Evolutionary conservation across 495 filamentous ascomycete genomes (phyloP), one percentile per base, ranked within the genome.

Genomic region (Copromyces sp.): DNA sequence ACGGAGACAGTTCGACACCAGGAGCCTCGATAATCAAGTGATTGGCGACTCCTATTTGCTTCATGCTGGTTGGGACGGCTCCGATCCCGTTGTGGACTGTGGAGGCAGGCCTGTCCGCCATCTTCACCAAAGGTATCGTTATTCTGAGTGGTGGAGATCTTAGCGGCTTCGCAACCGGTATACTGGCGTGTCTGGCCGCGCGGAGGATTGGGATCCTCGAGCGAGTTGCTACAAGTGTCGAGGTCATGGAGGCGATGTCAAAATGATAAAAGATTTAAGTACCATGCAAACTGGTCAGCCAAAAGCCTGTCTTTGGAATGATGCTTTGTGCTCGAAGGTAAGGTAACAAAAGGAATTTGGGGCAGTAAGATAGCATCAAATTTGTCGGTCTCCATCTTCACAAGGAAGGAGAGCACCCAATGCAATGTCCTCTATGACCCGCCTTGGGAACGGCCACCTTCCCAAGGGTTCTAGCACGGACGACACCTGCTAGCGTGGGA

Each of bases 11-110:
- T 2, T 79, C 71, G 53, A 89, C 83, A 32, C 86, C 86, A 2
- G 82, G 35, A 9, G 80, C 82, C 12, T 83, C 83, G 68, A 84
- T 83, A 75, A 89, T 82, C 73, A 82, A 79, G 11, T 78, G 87
- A 74, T 84, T 86, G 72, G 84, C 83, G 70, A 89, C 82, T 0
- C 74, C 75, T n/a, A 79, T 68, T 9, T 76, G 77, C 32, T 73
- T 73, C 45, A 78, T 72, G 41, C 45, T 70, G 14, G 69, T 41
- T 4, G 39, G 24, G 35, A 24, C 53, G 9, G 47, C 32, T 39
- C 7, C 53, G 14, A 37, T 32, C 29, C 29, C 53, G 7, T 65
- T 65, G 14, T 29, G 53, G 14, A 65, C 53, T 8, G 53, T 65
- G 53, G 53, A 65, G 29, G 53, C 53, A 65, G 53, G 29, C 29